Conservation (phyloP, 2,329 filamentous ascomycete species). For the Exophiala lecanii-corni region DNA sequence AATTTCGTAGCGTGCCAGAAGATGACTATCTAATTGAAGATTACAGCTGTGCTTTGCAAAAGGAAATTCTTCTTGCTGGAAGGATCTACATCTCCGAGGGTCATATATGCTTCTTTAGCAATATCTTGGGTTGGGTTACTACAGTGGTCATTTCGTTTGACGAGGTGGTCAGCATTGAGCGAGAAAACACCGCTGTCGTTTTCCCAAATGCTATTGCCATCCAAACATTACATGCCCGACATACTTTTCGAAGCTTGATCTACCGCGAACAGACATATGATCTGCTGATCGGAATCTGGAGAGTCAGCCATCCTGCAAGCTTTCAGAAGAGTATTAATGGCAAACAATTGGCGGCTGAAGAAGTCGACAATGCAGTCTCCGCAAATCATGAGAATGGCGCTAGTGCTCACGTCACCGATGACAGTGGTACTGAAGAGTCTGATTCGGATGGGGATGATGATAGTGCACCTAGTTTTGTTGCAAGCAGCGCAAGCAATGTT, state of each 20-base stretch:
- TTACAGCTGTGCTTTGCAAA: constrained; percentile 92
- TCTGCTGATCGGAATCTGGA: constrained; percentile 96
- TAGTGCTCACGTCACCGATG: constrained; percentile 54
- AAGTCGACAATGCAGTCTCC: constrained; percentile 82
- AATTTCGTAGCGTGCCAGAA: constrained; percentile 95
- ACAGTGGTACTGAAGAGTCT: constrained; percentile 56
- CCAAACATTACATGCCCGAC: constrained; percentile 88
- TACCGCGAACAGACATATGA: constrained; percentile 96
- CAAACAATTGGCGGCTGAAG: constrained; percentile 62
- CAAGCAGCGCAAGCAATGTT: constrained; percentile 49
- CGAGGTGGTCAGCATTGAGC: constrained; percentile 94
- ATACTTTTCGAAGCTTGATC: constrained; percentile 92
- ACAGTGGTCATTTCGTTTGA: constrained; percentile 98
- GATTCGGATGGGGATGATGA: constrained; percentile 45
- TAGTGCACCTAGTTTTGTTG: constrained; percentile 57
- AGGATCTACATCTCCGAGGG: constrained; percentile 94
- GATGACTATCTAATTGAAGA: constrained; percentile 98
- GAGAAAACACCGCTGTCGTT: constrained; percentile 88
- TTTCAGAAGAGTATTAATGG: constrained; percentile 88
- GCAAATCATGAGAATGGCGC: constrained; percentile 64
- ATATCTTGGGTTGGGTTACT: constrained; percentile 96
- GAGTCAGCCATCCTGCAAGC: constrained; percentile 82
- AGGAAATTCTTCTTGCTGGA: constrained; percentile 91
- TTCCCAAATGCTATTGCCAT: constrained; percentile 98
- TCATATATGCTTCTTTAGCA: constrained; percentile 97